Conservation (phyloP, 805 yeast species). For the Candida morakotiae region DNA sequence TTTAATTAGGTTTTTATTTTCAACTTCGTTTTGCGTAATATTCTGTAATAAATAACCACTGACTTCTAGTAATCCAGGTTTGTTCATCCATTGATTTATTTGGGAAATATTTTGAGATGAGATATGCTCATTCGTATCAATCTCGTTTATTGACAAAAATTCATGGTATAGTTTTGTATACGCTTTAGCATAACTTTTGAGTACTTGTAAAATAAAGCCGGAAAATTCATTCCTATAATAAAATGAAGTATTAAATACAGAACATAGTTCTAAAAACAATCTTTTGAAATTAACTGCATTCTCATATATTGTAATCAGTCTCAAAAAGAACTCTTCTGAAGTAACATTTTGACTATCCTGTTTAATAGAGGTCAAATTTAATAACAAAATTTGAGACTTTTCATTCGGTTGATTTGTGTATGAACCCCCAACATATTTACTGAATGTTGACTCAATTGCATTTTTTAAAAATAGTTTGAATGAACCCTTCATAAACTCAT, state of each 20-base stretch:
- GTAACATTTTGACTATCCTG: slow-evolving; percentile 10
- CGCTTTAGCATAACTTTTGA: slow-evolving; percentile 29
- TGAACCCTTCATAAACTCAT: slow-evolving; percentile 56
- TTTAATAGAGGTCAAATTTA: slow-evolving; percentile 32
- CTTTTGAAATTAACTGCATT: slow-evolving; percentile 45
- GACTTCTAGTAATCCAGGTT: slow-evolving; percentile 24
- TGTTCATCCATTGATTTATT: slow-evolving; percentile 29
- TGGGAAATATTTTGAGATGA: slow-evolving; percentile 14
- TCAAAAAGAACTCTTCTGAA: slow-evolving; percentile 5
- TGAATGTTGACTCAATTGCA: slow-evolving; percentile 51
- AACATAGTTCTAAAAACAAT: slow-evolving; percentile 46
- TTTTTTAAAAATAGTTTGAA: slow-evolving; percentile 64
- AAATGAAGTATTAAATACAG: slow-evolving; percentile 55
- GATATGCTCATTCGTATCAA: not conserved
- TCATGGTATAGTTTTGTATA: slow-evolving; percentile 33
- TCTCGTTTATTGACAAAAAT: slow-evolving; percentile 30
- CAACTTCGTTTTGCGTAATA: slow-evolving; percentile 8
- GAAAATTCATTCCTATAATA: slow-evolving; percentile 56
- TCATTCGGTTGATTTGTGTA: slow-evolving; percentile 4
- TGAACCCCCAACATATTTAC: slow-evolving; percentile 28
- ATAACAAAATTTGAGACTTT: slow-evolving; percentile 13
- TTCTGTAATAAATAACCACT: slow-evolving; percentile 8
- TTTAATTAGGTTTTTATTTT: slow-evolving; percentile 16
- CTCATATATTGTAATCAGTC: slow-evolving; percentile 21
- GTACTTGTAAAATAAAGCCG: slow-evolving; percentile 35